phyloP scores from a whole-genome alignment of 768 basidiomycete species.

The Phaffia tasmanica region DNA sequence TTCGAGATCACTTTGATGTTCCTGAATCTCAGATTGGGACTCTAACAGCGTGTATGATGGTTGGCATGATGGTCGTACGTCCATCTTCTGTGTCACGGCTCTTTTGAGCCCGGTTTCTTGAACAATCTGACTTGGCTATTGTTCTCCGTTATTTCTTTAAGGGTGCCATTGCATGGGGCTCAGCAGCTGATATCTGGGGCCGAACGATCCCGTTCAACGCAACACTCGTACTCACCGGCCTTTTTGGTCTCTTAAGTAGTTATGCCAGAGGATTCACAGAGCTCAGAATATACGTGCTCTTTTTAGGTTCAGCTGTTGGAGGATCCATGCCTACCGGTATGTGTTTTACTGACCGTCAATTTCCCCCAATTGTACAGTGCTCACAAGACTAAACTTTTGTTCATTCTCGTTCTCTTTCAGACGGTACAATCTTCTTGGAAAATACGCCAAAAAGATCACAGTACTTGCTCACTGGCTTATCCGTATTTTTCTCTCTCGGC shows the following conservation, averaged over 20 bases:
- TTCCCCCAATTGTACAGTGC: background rate
- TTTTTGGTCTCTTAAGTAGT: constrained; percentile 60
- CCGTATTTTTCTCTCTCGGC: constrained; percentile 91
- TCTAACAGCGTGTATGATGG: constrained; percentile 79
- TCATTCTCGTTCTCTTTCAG: background rate
- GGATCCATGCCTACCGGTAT: constrained; percentile 94
- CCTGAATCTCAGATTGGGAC: constrained; percentile 61
- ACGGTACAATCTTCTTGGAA: constrained; percentile 50
- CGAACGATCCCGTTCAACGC: constrained; percentile 83
- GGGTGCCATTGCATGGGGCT: constrained; percentile 18
- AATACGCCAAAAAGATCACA: constrained; percentile 87
- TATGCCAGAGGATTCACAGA: constrained; percentile 56
- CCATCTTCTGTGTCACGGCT: constrained; percentile 50
- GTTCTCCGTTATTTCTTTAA: background rate
- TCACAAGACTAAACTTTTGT: background rate
- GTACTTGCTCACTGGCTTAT: constrained; percentile 80
- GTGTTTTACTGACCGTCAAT: constrained; percentile 45
- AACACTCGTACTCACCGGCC: constrained; percentile 75
- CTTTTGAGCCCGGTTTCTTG: constrained; percentile 61
- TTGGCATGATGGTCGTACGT: constrained; percentile 87
- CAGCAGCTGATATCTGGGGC: constrained; percentile 77
- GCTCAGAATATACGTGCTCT: constrained; percentile 68
- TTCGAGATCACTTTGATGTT: constrained; percentile 80
- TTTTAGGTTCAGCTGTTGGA: constrained; percentile 86
- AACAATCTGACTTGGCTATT: constrained; percentile 37